Conservation (phyloP, 2,329 filamentous ascomycete species). For the Botrytis sinoallii region DNA sequence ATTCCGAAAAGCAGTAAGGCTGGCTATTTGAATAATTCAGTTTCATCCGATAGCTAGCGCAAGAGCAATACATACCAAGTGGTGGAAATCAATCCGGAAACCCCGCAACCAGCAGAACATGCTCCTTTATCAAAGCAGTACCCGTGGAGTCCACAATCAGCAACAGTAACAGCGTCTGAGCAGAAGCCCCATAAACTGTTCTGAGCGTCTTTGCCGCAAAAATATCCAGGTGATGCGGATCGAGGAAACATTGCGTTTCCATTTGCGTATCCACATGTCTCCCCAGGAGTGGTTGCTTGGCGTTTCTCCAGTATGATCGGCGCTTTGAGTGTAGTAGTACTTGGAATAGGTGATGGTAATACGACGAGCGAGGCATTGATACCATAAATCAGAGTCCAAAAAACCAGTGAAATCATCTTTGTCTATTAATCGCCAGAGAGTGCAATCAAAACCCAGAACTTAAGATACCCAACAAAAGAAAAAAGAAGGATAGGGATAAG, state of each 20-base stretch:
- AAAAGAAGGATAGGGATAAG: neutral
- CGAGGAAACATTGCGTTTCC: neutral
- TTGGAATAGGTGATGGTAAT: neutral
- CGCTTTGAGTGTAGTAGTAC: too few species aligned
- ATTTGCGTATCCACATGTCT: neutral
- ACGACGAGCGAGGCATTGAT: neutral
- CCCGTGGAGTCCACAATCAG: neutral
- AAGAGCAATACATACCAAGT: neutral
- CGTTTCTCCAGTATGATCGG: neutral
- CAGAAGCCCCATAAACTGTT: neutral
- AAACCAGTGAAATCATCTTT: neutral
- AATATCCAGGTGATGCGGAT: neutral
- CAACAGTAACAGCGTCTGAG: neutral
- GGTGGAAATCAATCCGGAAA: neutral
- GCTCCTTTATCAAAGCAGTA: neutral
- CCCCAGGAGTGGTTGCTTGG: neutral
- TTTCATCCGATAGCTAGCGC: neutral
- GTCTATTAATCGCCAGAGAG: neutral
- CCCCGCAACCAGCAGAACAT: neutral
- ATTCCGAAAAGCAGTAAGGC: neutral
- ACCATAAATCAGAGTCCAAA: neutral
- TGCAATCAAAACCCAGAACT: neutral
- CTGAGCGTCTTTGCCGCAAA: neutral
- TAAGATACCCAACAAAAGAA: neutral
- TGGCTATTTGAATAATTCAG: neutral